A percentile compares a stretch with the other conserved stretches of the same genome.
These are phyloP conservation scores for Cutaneotrichosporon spelunceum DNA, from an alignment of 1,284 basidiomycete species.

Conservation along the genomic window DNA sequence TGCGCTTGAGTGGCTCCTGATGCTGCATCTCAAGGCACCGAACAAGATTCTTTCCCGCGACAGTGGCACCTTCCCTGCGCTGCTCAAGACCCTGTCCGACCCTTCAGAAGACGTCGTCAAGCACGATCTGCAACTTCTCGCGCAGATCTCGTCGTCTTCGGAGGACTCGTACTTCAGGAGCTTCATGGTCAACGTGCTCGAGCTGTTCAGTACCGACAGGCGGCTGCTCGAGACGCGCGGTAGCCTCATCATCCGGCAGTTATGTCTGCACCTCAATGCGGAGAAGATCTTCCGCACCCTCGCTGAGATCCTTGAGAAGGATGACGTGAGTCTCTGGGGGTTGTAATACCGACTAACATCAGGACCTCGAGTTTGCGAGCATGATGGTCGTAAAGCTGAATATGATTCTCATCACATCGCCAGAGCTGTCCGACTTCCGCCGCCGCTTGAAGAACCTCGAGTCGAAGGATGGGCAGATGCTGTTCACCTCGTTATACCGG, in stretches of 20 bases:
- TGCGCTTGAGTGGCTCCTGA: conserved; percentile 94
- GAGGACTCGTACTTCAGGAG: conserved; percentile 93
- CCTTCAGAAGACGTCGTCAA: conserved; percentile 97
- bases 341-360: conserved; percentile 9
- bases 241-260: conserved; percentile 90
- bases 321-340: conserved; percentile 65
- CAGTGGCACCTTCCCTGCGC: conserved; percentile 90
- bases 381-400: conserved; percentile 97
- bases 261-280: conserved; percentile 90
- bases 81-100: conserved; percentile 94
- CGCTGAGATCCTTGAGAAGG: conserved; percentile 95
- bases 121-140: conserved; percentile 88
- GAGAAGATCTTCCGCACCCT: conserved; percentile 94
- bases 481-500: conserved; percentile 88
- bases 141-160: conserved; percentile 86
- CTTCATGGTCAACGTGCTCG: conserved; percentile 92
- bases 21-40: conserved; percentile 97
- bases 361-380: conserved; percentile 95
- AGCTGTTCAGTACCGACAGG: conserved; percentile 92
- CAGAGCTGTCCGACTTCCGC: conserved; percentile 89
- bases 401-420: conserved; percentile 93
- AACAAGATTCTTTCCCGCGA: conserved; percentile 96
- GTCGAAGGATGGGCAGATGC: conserved; percentile 83
- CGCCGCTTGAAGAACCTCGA: conserved; percentile 89
- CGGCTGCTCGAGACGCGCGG: conserved; percentile 86